Base-by-base conservation (phyloP, 495 filamentous ascomycete genomes). In the Lentithecium fluviatile region DNA sequence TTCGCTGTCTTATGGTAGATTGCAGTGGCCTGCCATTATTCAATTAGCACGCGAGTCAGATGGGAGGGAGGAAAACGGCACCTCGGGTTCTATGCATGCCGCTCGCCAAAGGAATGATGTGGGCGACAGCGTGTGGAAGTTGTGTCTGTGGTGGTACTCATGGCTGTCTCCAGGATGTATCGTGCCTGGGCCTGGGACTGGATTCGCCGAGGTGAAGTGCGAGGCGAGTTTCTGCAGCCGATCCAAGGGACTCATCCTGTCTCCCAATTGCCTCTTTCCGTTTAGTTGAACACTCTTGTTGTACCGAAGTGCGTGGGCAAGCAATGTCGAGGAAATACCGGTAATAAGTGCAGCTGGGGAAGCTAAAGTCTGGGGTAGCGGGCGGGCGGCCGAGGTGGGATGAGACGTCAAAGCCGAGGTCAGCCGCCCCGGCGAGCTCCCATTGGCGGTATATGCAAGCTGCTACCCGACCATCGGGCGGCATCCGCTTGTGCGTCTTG, bases 91-190 rank as follows among this genome's bases (percentile, higher is more conserved):
- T 65, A 98, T 92, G 37, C 80, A 78, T 4, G 93, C 94, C 25
- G 94, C 94, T 51, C 93, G 84, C 32, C 87, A 87, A 13, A 98
- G 82, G 71, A 96, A 97, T 74, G 83, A 85, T 1, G 95, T 98
- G 0, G 94, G 94, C 0, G 89, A 90, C 17, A 98, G 83, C 11
- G 86, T 83, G 70, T 94, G 89, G 64, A 88, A 78, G 77, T 96
- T 84, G 69, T 83, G 70, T 21, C 68, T 77, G 65, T 85, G 83
- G 23, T 81, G 69, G 50, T 72, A 73, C 7, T 72, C 59, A 49
- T 60, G 71, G 32, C 50, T 58, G 43, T 61, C 64, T 4, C 67
- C 60, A 11, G 71, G 58, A 29, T 71, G 68, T 37, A 74, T 65
- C 47, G 66, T 68, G 15, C 23, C 17, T 19, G 58, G 23, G 6